Conservation (phyloP, 2,329 filamentous ascomycete species). For the Aspergillus texensis region DNA sequence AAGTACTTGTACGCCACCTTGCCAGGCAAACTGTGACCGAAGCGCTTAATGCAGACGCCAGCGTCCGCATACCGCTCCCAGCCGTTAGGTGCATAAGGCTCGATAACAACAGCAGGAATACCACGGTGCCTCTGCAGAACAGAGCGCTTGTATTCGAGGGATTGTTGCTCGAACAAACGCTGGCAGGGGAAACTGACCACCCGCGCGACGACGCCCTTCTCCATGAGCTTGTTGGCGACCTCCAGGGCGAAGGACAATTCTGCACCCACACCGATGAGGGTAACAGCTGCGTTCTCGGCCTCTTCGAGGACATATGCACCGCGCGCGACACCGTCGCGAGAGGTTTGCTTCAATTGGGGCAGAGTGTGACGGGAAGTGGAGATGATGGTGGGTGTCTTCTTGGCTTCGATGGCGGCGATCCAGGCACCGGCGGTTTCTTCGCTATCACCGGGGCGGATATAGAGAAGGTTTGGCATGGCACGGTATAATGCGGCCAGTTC, state of each 20-base stretch:
- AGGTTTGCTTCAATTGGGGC: conserved; percentile 33
- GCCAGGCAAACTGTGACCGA: conserved; percentile 39
- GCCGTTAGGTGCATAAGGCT: conserved; percentile 50
- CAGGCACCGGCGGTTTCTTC: conserved; percentile 1
- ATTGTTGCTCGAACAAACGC: conserved; percentile 51
- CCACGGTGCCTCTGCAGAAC: conserved; percentile 40
- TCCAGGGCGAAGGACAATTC: conserved; percentile 52
- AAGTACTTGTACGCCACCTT: conserved; percentile 28
- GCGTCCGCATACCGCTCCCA: conserved; percentile 57
- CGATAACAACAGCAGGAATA: conserved; percentile 48
- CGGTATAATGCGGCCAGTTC: conserved; percentile 11
- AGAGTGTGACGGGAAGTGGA: conserved; percentile 13
- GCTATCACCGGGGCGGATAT: conserved; percentile 1
- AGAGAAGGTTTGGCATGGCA: conserved; percentile 13
- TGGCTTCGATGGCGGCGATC: conserved; percentile 1
- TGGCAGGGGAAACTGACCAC: conserved; percentile 53
- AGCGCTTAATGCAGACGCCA: conserved; percentile 48
- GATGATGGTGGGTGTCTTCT: conserved; percentile 13
- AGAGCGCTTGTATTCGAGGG: conserved; percentile 44
- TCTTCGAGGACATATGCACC: conserved; percentile 44
- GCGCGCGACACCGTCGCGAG: conserved; percentile 39
- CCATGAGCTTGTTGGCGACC: conserved; percentile 38
- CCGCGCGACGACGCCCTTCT: conserved; percentile 32
- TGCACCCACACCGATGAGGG: conserved; percentile 52
- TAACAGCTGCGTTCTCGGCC: conserved; percentile 41